These are phyloP conservation scores for Aspergillus sp. DNA, from an alignment of 2,329 filamentous ascomycete species.

Conservation along the genomic window DNA sequence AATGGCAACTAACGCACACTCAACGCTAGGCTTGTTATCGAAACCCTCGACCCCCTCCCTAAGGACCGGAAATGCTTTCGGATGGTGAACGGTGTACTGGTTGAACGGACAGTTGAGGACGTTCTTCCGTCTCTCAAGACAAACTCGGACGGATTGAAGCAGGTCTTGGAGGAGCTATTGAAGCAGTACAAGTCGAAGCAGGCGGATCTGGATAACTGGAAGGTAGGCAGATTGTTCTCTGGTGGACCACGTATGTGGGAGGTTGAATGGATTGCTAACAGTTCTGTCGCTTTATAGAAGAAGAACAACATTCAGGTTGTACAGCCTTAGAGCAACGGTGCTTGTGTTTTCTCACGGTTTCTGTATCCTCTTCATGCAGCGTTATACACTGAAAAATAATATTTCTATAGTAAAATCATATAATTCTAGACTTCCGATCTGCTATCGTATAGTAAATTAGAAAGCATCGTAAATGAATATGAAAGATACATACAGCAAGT, in stretches of 20 bases:
- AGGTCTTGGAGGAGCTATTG: constrained; percentile 89
- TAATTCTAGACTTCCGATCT: too few species aligned
- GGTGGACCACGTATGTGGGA: background rate
- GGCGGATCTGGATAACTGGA: constrained; percentile 96
- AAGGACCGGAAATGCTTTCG: constrained; percentile 94
- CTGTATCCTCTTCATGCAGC: constrained; percentile 3
- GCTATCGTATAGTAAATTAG: too few species aligned
- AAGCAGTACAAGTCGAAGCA: constrained; percentile 97
- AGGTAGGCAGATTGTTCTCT: constrained; percentile 63
- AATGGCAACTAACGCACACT: constrained; percentile 19
- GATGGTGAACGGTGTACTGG: constrained; percentile 95
- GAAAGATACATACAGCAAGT: too few species aligned
- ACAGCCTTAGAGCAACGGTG: constrained; percentile 38
- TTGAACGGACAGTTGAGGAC: constrained; percentile 91
- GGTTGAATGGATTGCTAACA: constrained; percentile 3
- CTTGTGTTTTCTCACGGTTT: constrained; percentile 2
- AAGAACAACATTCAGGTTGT: constrained; percentile 54
- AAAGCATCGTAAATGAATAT: too few species aligned
- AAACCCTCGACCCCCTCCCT: constrained; percentile 81
- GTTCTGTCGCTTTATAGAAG: constrained; percentile 37
- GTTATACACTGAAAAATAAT: background rate
- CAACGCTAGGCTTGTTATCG: constrained; percentile 77
- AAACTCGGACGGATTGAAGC: constrained; percentile 89
- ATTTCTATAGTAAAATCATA: too few species aligned
- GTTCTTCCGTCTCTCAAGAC: constrained; percentile 88